phyloP scores from a whole-genome alignment of 2,329 filamentous ascomycete species.

The Paraphaeosphaeria minitans region DNA sequence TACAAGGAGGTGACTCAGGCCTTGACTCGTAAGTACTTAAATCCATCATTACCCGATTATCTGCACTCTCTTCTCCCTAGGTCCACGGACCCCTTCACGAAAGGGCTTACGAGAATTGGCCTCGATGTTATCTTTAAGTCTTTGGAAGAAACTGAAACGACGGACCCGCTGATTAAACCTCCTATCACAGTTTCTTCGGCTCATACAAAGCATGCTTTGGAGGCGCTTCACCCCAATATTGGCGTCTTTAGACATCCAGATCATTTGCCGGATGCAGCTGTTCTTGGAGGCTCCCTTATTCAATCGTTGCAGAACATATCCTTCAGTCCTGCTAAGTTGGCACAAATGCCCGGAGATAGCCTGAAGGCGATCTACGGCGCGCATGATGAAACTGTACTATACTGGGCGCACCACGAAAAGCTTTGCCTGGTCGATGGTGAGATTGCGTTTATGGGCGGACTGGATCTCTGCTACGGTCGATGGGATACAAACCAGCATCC shows the following conservation, averaged over 20 bases:
- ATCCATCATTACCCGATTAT: conserved; percentile 50
- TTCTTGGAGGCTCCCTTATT: conserved; percentile 63
- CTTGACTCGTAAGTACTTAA: conserved; percentile 69
- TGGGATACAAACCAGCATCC: conserved; percentile 88
- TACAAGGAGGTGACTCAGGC: conserved; percentile 86
- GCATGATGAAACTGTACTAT: conserved; percentile 79
- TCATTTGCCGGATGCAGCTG: conserved; percentile 76
- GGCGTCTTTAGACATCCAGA: conserved; percentile 90
- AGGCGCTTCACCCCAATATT: conserved; percentile 81
- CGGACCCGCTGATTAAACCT: conserved; percentile 51
- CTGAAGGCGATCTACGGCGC: conserved; percentile 82
- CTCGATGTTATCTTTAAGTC: conserved; percentile 52
- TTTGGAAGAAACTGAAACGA: conserved; percentile 52
- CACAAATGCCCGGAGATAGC: conserved; percentile 72
- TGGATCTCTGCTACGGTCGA: conserved; percentile 84
- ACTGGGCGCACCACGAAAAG: conserved; percentile 95
- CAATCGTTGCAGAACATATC: conserved; percentile 62
- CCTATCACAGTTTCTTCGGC: conserved; percentile 62
- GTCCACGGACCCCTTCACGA: conserved; percentile 49
- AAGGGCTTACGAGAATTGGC: conserved; percentile 47
- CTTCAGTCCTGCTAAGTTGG: conserved; percentile 59
- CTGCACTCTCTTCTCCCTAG: conserved; percentile 51
- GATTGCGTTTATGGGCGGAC: conserved; percentile 86
- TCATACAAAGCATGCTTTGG: conserved; percentile 80
- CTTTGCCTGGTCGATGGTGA: conserved; percentile 80